These are phyloP conservation scores for Lentinula edodes DNA, from an alignment of 768 basidiomycete genomes.

Conservation along the genomic window DNA sequence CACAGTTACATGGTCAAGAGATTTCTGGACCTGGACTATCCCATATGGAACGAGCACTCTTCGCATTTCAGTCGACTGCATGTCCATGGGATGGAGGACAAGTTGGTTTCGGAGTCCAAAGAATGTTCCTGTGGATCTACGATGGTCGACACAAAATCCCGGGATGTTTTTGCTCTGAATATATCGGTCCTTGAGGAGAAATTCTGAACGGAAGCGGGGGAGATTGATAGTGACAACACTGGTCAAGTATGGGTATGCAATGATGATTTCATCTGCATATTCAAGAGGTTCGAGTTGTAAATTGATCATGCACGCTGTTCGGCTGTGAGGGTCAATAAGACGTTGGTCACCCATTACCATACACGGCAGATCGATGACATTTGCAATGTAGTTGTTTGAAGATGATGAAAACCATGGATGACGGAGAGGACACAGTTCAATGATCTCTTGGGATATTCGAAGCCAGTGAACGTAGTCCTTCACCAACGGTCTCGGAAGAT, in stretches of 20 bases:
- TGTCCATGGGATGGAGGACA: slow-evolving; percentile 20
- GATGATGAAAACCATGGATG: slow-evolving; percentile 17
- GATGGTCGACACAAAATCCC: slow-evolving; percentile 16
- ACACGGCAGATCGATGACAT: background rate
- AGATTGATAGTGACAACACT: slow-evolving; percentile 11
- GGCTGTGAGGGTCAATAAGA: slow-evolving; percentile 22
- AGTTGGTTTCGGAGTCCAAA: slow-evolving; percentile 27
- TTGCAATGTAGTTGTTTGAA: slow-evolving; percentile 20
- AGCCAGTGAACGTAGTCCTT: slow-evolving; percentile 23
- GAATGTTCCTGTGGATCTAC: slow-evolving; percentile 26
- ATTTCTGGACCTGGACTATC: background rate
- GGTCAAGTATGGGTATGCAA: slow-evolving; percentile 7
- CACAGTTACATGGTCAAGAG: background rate
- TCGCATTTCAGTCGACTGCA: slow-evolving; percentile 18
- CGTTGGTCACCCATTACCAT: background rate
- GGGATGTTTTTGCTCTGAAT: slow-evolving; percentile 12
- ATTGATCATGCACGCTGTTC: slow-evolving; percentile 21
- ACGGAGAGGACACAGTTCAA: slow-evolving; percentile 23
- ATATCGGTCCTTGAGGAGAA: slow-evolving; percentile 18
- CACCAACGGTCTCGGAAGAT: slow-evolving; percentile 20
- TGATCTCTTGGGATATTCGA: slow-evolving; percentile 13
- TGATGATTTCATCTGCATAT: slow-evolving; percentile 14
- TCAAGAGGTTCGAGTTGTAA: slow-evolving; percentile 19
- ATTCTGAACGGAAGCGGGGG: slow-evolving; percentile 26
- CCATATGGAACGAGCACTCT: slow-evolving; percentile 7